A percentile compares a stretch with the other conserved stretches of the same genome.
Conservation (phyloP, 805 yeast species). For the Kockiozyma suomiensis region DNA sequence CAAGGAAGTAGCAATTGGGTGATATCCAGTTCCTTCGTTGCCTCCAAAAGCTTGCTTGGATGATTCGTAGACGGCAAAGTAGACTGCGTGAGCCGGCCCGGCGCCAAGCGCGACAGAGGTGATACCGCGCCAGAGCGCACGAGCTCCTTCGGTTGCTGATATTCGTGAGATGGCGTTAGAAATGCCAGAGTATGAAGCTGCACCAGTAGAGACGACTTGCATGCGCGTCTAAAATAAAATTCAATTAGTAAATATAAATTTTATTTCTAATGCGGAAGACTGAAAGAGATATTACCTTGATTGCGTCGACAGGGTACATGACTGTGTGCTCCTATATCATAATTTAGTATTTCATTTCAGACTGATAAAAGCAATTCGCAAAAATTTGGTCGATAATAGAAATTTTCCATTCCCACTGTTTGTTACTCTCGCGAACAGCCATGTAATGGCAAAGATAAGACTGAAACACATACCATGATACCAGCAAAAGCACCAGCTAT, state of each 20-base stretch:
- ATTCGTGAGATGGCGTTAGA: conserved; percentile 71
- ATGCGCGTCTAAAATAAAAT: conserved; percentile 64
- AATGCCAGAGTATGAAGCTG: conserved; percentile 47
- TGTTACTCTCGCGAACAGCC: too few relatives aligned
- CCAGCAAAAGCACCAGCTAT: conserved; percentile 99
- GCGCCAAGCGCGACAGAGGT: conserved; percentile 92
- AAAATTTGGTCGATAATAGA: neutral
- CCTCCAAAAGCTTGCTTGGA: conserved; percentile 59
- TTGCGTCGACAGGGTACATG: conserved; percentile 93
- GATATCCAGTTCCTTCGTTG: conserved; percentile 51
- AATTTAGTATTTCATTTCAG: neutral
- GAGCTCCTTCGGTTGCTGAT: conserved; percentile 83
- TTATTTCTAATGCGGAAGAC: neutral
- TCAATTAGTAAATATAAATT: neutral
- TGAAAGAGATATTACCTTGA: conserved; percentile 57
- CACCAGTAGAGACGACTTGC: conserved; percentile 56
- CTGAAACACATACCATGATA: conserved; percentile 57
- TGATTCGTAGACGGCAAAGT: conserved; percentile 90
- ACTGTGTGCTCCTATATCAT: conserved; percentile 72
- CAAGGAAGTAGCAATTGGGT: conserved; percentile 78
- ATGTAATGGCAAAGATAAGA: too few relatives aligned
- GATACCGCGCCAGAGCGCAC: conserved; percentile 91
- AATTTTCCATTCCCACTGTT: too few relatives aligned
- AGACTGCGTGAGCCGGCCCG: conserved; percentile 98
- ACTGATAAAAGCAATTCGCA: neutral